Percentiles rank a stretch among this genome's conserved stretches.
phyloP scores from a whole-genome alignment of 495 filamentous ascomycete genomes.

The Neurospora terricola region DNA sequence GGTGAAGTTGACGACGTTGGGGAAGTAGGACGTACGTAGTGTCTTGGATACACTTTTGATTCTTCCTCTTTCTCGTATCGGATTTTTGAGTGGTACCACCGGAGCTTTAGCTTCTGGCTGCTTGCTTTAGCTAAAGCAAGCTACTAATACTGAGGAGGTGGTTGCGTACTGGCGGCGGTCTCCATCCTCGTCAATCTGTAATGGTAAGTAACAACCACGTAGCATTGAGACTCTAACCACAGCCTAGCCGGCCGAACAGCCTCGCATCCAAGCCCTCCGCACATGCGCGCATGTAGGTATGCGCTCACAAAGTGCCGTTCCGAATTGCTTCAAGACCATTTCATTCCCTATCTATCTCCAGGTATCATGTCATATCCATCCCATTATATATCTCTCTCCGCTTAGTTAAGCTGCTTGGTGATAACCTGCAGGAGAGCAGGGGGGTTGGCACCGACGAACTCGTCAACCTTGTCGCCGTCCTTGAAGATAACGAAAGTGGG shows the following conservation, averaged over 20 bases:
- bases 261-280: not conserved
- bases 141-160: no score
- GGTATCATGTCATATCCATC: not conserved
- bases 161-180: not conserved
- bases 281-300: not conserved
- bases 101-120: no score
- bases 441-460: conserved; percentile 78
- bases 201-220: not conserved
- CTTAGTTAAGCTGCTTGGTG: not conserved
- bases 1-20: not conserved
- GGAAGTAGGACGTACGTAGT: not conserved
- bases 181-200: not conserved
- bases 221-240: not conserved
- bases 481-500: conserved; percentile 88
- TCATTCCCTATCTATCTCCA: not conserved
- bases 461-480: conserved; percentile 49
- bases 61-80: not conserved
- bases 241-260: not conserved
- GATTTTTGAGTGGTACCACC: no score
- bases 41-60: not conserved
- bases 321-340: not conserved
- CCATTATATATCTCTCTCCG: not conserved
- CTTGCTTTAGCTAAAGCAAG: no score
- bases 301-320: not conserved
- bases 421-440: conserved; percentile 6